A percentile compares a stretch with the other conserved stretches of the same genome.
Conservation (phyloP, 441 rosid species). For the Theobroma grandiflorum region DNA sequence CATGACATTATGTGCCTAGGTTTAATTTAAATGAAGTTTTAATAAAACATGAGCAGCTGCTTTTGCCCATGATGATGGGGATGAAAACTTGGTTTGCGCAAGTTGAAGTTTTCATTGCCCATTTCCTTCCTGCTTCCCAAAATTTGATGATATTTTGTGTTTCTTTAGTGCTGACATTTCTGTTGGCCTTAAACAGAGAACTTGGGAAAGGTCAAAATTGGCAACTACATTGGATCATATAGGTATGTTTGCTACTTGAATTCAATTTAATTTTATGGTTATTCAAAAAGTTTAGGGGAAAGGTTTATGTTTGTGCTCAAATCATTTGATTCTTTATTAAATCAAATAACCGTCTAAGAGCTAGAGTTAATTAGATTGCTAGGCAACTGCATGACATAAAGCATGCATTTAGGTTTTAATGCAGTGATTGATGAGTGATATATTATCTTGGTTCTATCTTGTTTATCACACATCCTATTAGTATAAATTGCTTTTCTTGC, state of each 20-base stretch:
- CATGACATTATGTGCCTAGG: not conserved
- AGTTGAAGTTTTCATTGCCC: not conserved
- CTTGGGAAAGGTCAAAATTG: constrained; percentile 92
- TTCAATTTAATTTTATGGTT: not conserved
- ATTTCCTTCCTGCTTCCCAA: not conserved
- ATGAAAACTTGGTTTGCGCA: not conserved
- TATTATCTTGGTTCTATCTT: not conserved
- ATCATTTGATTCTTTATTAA: not conserved
- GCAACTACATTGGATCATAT: constrained; percentile 82
- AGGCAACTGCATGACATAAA: not conserved
- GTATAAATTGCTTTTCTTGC: not conserved
- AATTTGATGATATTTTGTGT: not conserved
- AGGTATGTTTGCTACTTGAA: constrained; percentile 42
- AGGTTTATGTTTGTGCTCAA: not conserved
- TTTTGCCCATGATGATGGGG: not conserved
- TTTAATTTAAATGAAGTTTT: not conserved
- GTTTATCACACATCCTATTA: not conserved
- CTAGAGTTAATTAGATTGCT: not conserved
- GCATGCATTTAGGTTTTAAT: not conserved
- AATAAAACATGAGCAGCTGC: not conserved
- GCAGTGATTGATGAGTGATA: not conserved
- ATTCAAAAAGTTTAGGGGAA: not conserved
- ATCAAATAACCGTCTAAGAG: not conserved
- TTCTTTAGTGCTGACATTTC: constrained; percentile 4
- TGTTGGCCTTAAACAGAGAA: constrained; percentile 62